A percentile compares a stretch with the other conserved stretches of the same genome.
Evolutionary conservation across 768 basidiomycete species (phyloP).

Genomic region (Tulasnella sp.): DNA sequence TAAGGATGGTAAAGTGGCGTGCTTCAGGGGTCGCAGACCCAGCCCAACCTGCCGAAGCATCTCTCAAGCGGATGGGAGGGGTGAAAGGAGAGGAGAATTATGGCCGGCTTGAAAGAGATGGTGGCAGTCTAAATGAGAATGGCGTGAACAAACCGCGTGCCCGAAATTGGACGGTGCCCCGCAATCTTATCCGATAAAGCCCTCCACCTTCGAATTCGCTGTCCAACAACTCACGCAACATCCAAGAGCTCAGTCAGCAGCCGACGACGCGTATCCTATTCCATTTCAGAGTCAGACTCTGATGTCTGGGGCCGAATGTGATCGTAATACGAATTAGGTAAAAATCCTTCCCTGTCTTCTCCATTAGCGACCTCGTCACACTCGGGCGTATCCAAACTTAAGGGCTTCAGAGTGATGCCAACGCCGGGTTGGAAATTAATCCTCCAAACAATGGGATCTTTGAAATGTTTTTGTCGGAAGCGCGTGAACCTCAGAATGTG

Average conservation of each 20-base stretch:
- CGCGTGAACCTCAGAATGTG: conserved; percentile 24
- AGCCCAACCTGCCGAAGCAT: not conserved
- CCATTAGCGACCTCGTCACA: conserved; percentile 52
- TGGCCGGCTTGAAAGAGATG: not conserved
- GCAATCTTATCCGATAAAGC: conserved; percentile 13
- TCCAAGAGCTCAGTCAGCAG: not conserved
- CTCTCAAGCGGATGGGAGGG: not conserved
- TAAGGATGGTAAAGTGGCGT: not conserved
- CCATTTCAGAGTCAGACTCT: not conserved
- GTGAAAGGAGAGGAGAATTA: not conserved
- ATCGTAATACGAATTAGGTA: conserved; percentile 54
- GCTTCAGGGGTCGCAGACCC: not conserved
- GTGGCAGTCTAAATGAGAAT: conserved; percentile 11
- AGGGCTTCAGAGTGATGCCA: conserved; percentile 45
- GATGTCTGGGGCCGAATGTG: not conserved
- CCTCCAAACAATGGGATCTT: conserved; percentile 53
- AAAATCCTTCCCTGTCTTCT: conserved; percentile 71
- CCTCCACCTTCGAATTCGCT: not conserved
- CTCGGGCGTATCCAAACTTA: conserved; percentile 38
- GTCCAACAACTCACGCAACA: not conserved
- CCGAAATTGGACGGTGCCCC: not conserved
- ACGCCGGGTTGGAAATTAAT: conserved; percentile 52
- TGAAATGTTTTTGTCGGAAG: not conserved
- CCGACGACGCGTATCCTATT: not conserved
- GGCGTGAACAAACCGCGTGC: conserved; percentile 3